Base-by-base conservation (phyloP, 2,329 filamentous ascomycete species). In the Onygena corvina region DNA sequence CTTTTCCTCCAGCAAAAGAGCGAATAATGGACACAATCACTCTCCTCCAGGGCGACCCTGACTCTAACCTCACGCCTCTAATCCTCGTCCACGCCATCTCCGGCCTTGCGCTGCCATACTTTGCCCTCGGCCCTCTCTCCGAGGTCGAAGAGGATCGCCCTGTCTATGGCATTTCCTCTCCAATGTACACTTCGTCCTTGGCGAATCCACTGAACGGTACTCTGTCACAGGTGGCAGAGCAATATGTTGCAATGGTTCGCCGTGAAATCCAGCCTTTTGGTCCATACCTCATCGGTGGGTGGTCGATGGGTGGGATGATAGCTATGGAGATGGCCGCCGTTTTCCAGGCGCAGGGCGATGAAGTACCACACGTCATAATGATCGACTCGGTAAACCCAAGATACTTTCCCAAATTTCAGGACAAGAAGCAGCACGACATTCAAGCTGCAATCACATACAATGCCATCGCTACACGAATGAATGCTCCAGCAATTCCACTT, bases 211-310 rank as follows among this genome's bases (percentile, higher is more conserved):
- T 53, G 14, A 52, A 53, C 11, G 16, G 35, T 6, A 53, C 54
- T 14, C 50, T 58, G 25, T 44, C 55, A 25, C 44, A 53, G 30
- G 20, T 57, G 14, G 56, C 57, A 16, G 44, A 40, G 7, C 31
- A 58, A 35, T 58, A 58, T 46, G 49, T 57, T 29, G 23, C 52
- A 30, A 48, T 48, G n/a, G 53, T 58, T 23, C 31, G 50, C 16
- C 48, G 35, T 16, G 55, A 58, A 23, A 38, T 56, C 50, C 66
- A 69, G 50, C 60, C 64, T 6, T 49, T 59, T 30, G 66, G 66
- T 1, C 66, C 66, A 5, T 69, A 69, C 53, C 53, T 60, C 36
- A 54, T 69, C 6, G 64, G 60, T 16, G 66, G 66, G 25, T 67
- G 63, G 63, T 66, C 63, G 9, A 59, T 60, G 11, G 66, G 66